Evolutionary conservation across 2,329 filamentous ascomycete species (phyloP).

Genomic region (Coniochaeta prunicola): DNA sequence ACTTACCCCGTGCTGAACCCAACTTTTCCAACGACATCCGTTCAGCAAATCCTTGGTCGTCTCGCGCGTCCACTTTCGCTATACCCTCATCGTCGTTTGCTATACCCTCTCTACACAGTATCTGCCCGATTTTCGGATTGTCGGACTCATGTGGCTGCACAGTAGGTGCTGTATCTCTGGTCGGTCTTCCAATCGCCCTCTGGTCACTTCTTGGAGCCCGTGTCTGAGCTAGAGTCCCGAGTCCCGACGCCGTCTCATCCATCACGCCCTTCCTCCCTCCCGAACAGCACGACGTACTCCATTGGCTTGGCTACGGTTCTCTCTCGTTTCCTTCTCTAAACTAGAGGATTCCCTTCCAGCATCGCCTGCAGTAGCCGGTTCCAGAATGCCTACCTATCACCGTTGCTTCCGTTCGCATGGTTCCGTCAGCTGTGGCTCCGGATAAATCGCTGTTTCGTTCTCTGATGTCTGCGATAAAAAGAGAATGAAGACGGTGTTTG

Average conservation of each 20-base stretch:
- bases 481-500: not conserved
- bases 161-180: not conserved
- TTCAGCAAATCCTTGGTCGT: conserved; percentile 6
- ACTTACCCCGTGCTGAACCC: conserved; percentile 20
- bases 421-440: not conserved
- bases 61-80: conserved; percentile 2
- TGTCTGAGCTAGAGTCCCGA: not conserved
- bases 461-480: not conserved
- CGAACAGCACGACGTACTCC: not conserved
- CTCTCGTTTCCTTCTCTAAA: not conserved
- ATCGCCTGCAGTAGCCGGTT: not conserved
- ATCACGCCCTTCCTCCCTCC: not conserved
- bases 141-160: not conserved
- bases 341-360: not conserved
- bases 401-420: not conserved
- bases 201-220: not conserved
- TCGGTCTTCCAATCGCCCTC: not conserved
- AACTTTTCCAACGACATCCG: conserved; percentile 25
- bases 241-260: not conserved
- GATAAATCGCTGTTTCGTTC: not conserved
- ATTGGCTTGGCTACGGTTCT: not conserved
- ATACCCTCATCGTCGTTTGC: conserved; percentile 5
- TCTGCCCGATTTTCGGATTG: not conserved
- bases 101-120: conserved; percentile 2
- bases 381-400: not conserved